Conservation (phyloP, 805 yeast species). For the Torulaspora microellipsoides region DNA sequence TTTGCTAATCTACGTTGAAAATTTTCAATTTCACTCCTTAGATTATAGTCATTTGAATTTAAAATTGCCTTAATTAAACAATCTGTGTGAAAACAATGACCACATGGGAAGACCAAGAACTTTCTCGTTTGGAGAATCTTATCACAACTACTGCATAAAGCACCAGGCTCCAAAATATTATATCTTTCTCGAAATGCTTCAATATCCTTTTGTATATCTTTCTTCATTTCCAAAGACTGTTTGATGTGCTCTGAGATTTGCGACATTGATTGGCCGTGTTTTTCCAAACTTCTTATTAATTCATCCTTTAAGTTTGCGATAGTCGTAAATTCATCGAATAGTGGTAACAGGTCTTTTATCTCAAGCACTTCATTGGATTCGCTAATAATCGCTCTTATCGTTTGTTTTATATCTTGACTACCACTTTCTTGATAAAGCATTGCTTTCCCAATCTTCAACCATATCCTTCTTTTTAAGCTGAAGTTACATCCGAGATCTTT, state of each 20-base stretch:
- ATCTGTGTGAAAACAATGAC: slow-evolving; percentile 84
- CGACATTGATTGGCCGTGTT: slow-evolving; percentile 61
- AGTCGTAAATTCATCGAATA: slow-evolving; percentile 78
- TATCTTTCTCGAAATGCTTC: slow-evolving; percentile 48
- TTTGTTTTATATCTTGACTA: slow-evolving; percentile 29
- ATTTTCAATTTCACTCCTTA: slow-evolving; percentile 57
- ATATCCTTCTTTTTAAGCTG: slow-evolving; percentile 58
- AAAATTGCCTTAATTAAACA: slow-evolving; percentile 66
- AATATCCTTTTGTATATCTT: slow-evolving; percentile 58
- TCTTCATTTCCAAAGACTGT: slow-evolving; percentile 58
- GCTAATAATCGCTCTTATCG: slow-evolving; percentile 36
- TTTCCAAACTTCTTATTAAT: slow-evolving; percentile 71
- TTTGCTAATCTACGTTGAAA: slow-evolving; percentile 25
- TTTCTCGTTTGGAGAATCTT: slow-evolving; percentile 64
- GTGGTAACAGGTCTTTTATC: slow-evolving; percentile 76
- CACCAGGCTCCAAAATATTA: slow-evolving; percentile 75
- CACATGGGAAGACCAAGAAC: slow-evolving; percentile 83
- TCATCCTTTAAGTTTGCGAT: slow-evolving; percentile 83
- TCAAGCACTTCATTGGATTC: slow-evolving; percentile 49
- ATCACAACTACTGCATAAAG: slow-evolving; percentile 70
- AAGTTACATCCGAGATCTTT: slow-evolving; percentile 38
- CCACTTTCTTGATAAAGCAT: slow-evolving; percentile 26
- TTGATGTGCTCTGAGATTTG: slow-evolving; percentile 70
- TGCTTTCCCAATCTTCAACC: slow-evolving; percentile 55
- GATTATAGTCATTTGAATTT: slow-evolving; percentile 59